These are phyloP conservation scores for Stereum hirsutum DNA, from an alignment of 1,284 basidiomycete genomes.

Conservation along the genomic window DNA sequence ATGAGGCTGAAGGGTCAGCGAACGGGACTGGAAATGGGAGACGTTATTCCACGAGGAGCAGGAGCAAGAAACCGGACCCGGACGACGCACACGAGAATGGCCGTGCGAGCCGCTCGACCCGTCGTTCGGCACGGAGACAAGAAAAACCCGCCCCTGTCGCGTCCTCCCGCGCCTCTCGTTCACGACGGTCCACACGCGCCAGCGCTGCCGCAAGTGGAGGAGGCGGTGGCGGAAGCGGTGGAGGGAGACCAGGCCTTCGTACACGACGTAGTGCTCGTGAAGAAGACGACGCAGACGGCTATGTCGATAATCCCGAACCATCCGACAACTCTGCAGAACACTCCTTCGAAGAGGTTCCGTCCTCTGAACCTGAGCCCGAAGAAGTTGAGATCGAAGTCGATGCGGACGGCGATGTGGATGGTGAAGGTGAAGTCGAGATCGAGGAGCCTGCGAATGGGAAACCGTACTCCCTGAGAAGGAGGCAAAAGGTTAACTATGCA, in stretches of 20 bases:
- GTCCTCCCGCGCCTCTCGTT: neutral
- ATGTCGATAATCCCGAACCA: constrained; percentile 33
- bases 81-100: no score
- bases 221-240: no score
- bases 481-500: constrained; percentile 65
- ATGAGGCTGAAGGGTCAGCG: constrained; percentile 26
- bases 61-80: constrained; percentile 22
- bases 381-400: constrained; percentile 31
- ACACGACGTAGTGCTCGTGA: constrained; percentile 15
- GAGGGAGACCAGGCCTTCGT: constrained; percentile 12
- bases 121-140: constrained; percentile 11
- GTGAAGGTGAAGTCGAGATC: constrained; percentile 30
- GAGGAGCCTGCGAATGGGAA: constrained; percentile 25
- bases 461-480: constrained; percentile 55
- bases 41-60: constrained; percentile 26
- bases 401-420: constrained; percentile 34
- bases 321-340: constrained; percentile 46
- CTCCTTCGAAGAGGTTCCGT: constrained; percentile 40
- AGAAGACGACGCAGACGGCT: constrained; percentile 41
- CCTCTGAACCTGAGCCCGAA: constrained; percentile 18
- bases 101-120: constrained; percentile 18
- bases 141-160: constrained; percentile 7
- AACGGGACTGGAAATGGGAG: constrained; percentile 8
- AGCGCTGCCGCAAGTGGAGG: no score
- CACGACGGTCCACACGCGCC: constrained; percentile 11